Evolutionary conservation across 169 alveolate species (phyloP).

Genomic region (Plasmodium coatneyi): DNA sequence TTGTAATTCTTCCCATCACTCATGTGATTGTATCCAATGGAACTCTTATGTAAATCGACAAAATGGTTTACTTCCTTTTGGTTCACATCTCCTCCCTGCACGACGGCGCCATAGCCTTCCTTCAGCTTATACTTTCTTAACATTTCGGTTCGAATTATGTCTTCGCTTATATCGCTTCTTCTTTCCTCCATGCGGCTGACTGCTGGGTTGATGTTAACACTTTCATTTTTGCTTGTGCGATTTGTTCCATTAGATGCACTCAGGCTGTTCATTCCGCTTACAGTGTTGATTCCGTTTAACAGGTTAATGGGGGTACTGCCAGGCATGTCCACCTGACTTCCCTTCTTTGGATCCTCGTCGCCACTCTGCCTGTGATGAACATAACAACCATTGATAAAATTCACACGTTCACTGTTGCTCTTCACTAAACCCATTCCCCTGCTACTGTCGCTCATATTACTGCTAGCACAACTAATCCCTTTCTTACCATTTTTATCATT

Average conservation of each 20-base stretch:
- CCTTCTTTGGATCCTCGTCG: not conserved
- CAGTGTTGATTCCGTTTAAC: not conserved
- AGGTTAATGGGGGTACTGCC: not conserved
- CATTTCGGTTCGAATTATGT: not conserved
- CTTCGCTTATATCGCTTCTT: not conserved
- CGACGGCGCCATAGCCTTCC: not conserved
- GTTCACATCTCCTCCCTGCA: not conserved
- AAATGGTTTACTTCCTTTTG: not conserved
- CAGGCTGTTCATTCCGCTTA: not conserved
- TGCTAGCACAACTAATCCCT: not conserved
- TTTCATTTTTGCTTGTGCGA: not conserved
- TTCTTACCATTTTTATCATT: not conserved
- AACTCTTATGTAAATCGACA: not conserved
- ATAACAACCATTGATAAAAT: not conserved
- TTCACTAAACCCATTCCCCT: not conserved
- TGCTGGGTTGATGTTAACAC: not conserved
- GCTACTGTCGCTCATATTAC: conserved; percentile 1
- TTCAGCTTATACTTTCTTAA: not conserved
- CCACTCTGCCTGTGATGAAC: not conserved
- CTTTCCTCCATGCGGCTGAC: not conserved
- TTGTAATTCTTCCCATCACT: not conserved
- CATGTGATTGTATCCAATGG: not conserved
- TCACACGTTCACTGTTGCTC: not conserved
- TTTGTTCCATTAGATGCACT: not conserved
- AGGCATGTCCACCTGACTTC: not conserved